These are phyloP conservation scores for Phtheirospermum japonicum DNA, from an alignment of 257 asterid species.

Conservation along the genomic window DNA sequence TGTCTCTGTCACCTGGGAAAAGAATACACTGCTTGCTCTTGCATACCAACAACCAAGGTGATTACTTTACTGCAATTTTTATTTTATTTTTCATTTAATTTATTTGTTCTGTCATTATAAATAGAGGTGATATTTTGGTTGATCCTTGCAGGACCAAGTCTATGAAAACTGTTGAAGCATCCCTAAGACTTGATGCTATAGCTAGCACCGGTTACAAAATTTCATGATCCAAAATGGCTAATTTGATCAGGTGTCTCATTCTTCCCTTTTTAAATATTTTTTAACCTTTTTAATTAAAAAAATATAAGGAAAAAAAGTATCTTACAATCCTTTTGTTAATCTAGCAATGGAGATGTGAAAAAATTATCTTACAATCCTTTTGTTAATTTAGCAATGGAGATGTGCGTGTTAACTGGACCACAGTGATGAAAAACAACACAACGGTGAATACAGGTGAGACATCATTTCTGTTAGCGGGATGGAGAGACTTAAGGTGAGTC, in stretches of 20 bases:
- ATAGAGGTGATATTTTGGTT: constrained; percentile 20
- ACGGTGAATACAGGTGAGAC: constrained; percentile 66
- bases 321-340: background rate
- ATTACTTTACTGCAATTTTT: background rate
- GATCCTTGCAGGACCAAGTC: constrained; percentile 57
- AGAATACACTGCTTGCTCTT: constrained; percentile 83
- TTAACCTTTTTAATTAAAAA: no score
- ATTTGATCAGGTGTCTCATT: constrained; percentile 58
- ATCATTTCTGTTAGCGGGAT: constrained; percentile 71
- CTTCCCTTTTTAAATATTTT: background rate
- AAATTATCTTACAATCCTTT: no score
- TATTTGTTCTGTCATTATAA: constrained; percentile 11
- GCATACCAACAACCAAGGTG: constrained; percentile 96
- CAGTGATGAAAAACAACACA: constrained; percentile 63
- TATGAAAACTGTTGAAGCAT: constrained; percentile 74
- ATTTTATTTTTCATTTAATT: background rate
- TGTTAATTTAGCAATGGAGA: no score
- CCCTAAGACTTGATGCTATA: constrained; percentile 81
- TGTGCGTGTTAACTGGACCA: constrained; percentile 85
- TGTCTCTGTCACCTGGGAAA: constrained; percentile 79
- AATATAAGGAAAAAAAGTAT: no score
- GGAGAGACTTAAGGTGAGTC: constrained; percentile 74
- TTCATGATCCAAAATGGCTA: constrained; percentile 91
- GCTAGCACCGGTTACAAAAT: constrained; percentile 96
- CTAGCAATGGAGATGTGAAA: constrained; percentile 82